Evolutionary conservation across 805 yeast species (phyloP).

Genomic region (Cyberlindnera bimundalis): DNA sequence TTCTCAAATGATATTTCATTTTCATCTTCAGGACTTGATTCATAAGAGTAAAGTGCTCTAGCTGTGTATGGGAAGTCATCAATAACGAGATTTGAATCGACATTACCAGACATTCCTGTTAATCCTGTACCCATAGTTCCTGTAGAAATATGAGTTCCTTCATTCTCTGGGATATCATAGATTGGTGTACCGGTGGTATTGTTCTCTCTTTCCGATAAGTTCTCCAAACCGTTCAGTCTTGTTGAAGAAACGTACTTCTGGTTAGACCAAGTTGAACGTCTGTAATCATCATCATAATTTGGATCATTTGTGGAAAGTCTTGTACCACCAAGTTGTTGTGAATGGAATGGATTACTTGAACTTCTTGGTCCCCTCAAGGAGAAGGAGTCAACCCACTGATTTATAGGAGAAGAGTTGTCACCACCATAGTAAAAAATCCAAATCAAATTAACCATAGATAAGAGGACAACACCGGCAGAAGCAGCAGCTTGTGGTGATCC

Average conservation of each 20-base stretch:
- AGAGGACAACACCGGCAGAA: slow-evolving; percentile 85
- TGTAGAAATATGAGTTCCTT: slow-evolving; percentile 21
- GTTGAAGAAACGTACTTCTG: slow-evolving; percentile 44
- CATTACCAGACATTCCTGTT: slow-evolving; percentile 2
- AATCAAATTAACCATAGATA: slow-evolving; percentile 74
- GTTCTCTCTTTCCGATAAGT: slow-evolving; percentile 32
- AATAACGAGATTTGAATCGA: slow-evolving; percentile 27
- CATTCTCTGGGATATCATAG: slow-evolving; percentile 17
- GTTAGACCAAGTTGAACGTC: slow-evolving; percentile 21
- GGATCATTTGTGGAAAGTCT: slow-evolving; percentile 11
- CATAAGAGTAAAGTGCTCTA: slow-evolving; percentile 79
- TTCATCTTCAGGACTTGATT: slow-evolving; percentile 88
- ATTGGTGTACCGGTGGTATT: slow-evolving; percentile 18
- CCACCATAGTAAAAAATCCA: slow-evolving; percentile 93
- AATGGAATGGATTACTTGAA: slow-evolving; percentile 27
- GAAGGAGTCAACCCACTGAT: slow-evolving; percentile 80
- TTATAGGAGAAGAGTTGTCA: slow-evolving; percentile 83
- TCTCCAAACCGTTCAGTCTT: slow-evolving; percentile 60
- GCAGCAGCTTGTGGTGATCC: slow-evolving; percentile 75
- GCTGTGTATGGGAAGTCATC: slow-evolving; percentile 78
- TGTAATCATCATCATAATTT: slow-evolving; percentile 11
- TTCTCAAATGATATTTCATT: slow-evolving; percentile 88
- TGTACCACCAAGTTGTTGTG: slow-evolving; percentile 5
- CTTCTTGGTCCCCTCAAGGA: slow-evolving; percentile 50
- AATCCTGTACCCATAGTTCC: slow-evolving; percentile 12